Percentiles rank a stretch among this genome's conserved stretches.
Evolutionary conservation across 345 rosid genomes (phyloP).

Genomic region (Draba incana): DNA sequence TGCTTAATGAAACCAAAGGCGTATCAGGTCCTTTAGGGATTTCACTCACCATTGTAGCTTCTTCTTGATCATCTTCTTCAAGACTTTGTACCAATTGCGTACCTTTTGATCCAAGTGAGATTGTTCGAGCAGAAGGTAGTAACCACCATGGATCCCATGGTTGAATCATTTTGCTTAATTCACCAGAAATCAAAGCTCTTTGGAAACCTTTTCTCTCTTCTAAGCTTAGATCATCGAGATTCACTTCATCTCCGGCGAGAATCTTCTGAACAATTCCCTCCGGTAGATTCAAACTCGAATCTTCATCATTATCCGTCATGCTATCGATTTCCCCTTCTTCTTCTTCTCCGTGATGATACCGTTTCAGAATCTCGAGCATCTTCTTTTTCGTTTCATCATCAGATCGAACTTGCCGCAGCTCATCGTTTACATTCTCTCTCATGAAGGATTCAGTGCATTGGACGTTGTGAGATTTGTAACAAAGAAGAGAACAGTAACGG

Average conservation of each 20-base stretch:
- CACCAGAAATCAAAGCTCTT: constrained; percentile 88
- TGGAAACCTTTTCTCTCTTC: constrained; percentile 80
- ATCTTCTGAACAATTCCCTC: constrained; percentile 72
- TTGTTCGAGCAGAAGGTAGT: constrained; percentile 61
- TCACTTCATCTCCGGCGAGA: constrained; percentile 64
- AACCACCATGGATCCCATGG: constrained; percentile 99
- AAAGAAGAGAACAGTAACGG: constrained; percentile 79
- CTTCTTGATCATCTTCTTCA: constrained; percentile 14
- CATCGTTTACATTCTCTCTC: constrained; percentile 84
- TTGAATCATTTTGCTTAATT: constrained; percentile 80
- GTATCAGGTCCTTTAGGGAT: constrained; percentile 76
- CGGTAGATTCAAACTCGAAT: constrained; percentile 51
- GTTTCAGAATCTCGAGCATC: constrained; percentile 79
- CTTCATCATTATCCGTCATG: constrained; percentile 45
- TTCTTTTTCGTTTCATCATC: constrained; percentile 64
- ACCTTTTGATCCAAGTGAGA: constrained; percentile 65
- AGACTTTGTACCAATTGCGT: constrained; percentile 63
- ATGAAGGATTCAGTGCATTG: constrained; percentile 92
- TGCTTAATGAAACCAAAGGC: constrained; percentile 56
- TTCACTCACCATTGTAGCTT: constrained; percentile 43
- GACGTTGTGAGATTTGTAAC: constrained; percentile 87
- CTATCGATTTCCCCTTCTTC: constrained; percentile 52
- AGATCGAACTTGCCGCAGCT: constrained; percentile 65
- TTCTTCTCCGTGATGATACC: constrained; percentile 68
- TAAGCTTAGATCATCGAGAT: constrained; percentile 65